A percentile compares a stretch with the other conserved stretches of the same genome.
These are phyloP conservation scores for Petunia secreta DNA, from an alignment of 257 asterid species.

Conservation along the genomic window DNA sequence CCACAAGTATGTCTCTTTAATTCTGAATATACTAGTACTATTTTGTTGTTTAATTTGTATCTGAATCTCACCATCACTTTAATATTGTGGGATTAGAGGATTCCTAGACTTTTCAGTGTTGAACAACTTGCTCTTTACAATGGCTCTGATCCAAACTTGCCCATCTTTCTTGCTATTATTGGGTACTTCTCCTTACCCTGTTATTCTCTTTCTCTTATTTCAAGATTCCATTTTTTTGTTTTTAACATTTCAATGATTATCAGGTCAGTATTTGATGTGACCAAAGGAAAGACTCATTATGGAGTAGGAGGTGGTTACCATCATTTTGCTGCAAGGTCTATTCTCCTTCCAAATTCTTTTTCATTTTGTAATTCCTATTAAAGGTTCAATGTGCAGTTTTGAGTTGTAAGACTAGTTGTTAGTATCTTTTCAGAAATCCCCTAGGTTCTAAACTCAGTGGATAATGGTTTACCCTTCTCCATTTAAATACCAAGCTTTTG, in stretches of 20 bases:
- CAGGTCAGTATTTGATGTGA: constrained; percentile 97
- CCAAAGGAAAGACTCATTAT: constrained; percentile 81
- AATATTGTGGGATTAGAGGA: neutral
- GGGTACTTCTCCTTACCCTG: constrained; percentile 49
- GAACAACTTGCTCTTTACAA: constrained; percentile 69
- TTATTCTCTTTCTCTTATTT: neutral
- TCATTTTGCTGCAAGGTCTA: constrained; percentile 84
- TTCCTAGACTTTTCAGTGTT: constrained; percentile 58
- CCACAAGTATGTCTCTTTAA: constrained; percentile 21
- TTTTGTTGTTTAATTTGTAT: constrained; percentile 23
- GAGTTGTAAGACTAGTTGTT: neutral
- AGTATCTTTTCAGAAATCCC: no score
- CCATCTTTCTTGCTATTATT: constrained; percentile 75
- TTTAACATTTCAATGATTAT: neutral
- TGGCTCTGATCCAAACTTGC: constrained; percentile 70
- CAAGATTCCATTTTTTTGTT: neutral
- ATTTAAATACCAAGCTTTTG: no score
- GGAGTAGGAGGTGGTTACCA: constrained; percentile 84
- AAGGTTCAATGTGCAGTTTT: neutral
- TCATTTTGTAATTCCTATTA: neutral
- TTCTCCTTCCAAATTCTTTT: neutral
- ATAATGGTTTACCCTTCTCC: no score
- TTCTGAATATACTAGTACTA: neutral
- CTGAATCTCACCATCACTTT: constrained; percentile 30
- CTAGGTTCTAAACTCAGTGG: no score